Evolutionary conservation across 2,329 filamentous ascomycete species (phyloP).

Genomic region (Aplosporella prunicola): DNA sequence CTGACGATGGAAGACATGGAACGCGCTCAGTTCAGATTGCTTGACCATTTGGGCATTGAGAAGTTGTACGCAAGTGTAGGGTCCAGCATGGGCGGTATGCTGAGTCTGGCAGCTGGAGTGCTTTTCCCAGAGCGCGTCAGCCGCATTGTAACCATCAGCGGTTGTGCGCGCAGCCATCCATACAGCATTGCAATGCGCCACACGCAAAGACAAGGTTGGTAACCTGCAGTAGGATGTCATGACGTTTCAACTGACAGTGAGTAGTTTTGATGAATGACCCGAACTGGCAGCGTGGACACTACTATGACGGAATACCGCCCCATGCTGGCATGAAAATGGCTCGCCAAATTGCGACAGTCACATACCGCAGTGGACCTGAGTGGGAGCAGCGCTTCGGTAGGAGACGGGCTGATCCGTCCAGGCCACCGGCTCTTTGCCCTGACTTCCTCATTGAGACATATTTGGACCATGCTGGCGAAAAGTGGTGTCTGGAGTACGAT

Average conservation of each 20-base stretch:
- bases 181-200: slow-evolving; percentile 99
- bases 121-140: slow-evolving; percentile 75
- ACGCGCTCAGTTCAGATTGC: slow-evolving; percentile 79
- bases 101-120: slow-evolving; percentile 77
- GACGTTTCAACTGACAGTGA: slow-evolving; percentile 10
- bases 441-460: slow-evolving; percentile 98
- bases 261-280: slow-evolving; percentile 95
- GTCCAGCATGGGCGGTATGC: slow-evolving; percentile 98
- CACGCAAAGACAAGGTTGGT: slow-evolving; percentile 69
- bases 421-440: slow-evolving; percentile 86
- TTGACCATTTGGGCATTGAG: slow-evolving; percentile 67
- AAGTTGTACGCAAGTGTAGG: slow-evolving; percentile 87
- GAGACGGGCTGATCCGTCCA: slow-evolving; percentile 72
- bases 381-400: slow-evolving; percentile 95
- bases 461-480: slow-evolving; percentile 93
- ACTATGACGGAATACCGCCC: slow-evolving; percentile 72
- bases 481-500: slow-evolving; percentile 95
- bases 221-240: not conserved
- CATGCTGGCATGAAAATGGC: slow-evolving; percentile 97
- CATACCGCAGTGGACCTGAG: slow-evolving; percentile 90
- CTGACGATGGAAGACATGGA: slow-evolving; percentile 98
- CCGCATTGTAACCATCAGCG: slow-evolving; percentile 79
- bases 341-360: slow-evolving; percentile 93
- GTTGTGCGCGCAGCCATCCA: slow-evolving; percentile 87
- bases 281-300: slow-evolving; percentile 92